Conservation (phyloP, 2,329 filamentous ascomycete genomes). For the Lachnellula occidentalis region DNA sequence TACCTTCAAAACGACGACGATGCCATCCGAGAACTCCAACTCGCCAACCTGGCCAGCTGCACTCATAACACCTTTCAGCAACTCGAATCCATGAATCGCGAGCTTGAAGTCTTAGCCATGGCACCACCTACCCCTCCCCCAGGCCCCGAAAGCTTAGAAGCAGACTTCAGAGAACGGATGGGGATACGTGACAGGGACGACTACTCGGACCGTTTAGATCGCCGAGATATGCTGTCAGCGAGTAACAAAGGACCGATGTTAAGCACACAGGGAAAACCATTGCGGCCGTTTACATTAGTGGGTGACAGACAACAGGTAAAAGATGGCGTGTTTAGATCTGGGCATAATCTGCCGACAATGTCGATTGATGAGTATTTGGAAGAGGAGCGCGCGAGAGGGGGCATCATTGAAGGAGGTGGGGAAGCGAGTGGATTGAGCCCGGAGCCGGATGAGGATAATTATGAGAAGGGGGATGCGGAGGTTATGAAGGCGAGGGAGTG, state of each 20-base stretch:
- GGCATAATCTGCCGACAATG: slow-evolving; percentile 96
- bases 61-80: slow-evolving; percentile 78
- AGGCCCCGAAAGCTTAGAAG: slow-evolving; percentile 38
- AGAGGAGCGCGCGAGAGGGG: slow-evolving; percentile 77
- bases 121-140: slow-evolving; percentile 53
- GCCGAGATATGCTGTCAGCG: slow-evolving; percentile 45
- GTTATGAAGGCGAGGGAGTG: slow-evolving; percentile 90
- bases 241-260: slow-evolving; percentile 65
- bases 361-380: slow-evolving; percentile 96
- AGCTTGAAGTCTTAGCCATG: slow-evolving; percentile 73
- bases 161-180: slow-evolving; percentile 42
- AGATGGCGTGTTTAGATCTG: slow-evolving; percentile 78
- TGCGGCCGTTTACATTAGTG: slow-evolving; percentile 85
- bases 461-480: slow-evolving; percentile 80
- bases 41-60: slow-evolving; percentile 68
- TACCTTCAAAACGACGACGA: slow-evolving; percentile 74
- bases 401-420: slow-evolving; percentile 87
- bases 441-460: slow-evolving; percentile 82
- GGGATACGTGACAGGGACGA: slow-evolving; percentile 37
- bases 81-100: slow-evolving; percentile 81
- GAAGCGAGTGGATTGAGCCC: slow-evolving; percentile 63
- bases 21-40: slow-evolving; percentile 69
- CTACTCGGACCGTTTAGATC: slow-evolving; percentile 72
- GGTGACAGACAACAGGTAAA: slow-evolving; percentile 70
- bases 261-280: slow-evolving; percentile 71